These are phyloP conservation scores for Phytopythium chamaehyphon DNA, from an alignment of 352 stramenopile species.

Conservation along the genomic window DNA sequence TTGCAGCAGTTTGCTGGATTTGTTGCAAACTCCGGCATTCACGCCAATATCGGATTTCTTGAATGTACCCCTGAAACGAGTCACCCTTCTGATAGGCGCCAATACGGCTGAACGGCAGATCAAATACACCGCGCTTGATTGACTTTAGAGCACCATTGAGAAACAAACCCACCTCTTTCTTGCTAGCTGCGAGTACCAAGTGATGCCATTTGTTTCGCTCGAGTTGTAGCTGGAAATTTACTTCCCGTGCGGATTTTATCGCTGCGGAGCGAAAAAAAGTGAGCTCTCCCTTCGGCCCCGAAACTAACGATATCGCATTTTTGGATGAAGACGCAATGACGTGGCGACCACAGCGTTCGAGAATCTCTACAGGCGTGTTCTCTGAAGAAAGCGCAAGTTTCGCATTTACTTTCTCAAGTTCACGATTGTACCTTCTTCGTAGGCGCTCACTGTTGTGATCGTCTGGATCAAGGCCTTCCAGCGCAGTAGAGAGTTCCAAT, in stretches of 20 bases:
- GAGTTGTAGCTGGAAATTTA: conserved; percentile 41
- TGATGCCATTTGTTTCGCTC: conserved; percentile 56
- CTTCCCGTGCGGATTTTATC: conserved; percentile 28
- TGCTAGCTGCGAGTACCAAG: conserved; percentile 43
- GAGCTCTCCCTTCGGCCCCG: conserved; percentile 25
- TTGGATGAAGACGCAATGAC: conserved; percentile 51
- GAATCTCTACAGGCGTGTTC: conserved; percentile 39
- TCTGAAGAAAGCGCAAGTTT: conserved; percentile 51
- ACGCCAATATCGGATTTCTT: conserved; percentile 71
- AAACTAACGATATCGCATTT: conserved; percentile 48
- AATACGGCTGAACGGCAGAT: conserved; percentile 46
- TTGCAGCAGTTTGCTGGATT: conserved; percentile 23
- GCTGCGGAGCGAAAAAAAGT: conserved; percentile 30
- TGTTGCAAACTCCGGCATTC: conserved; percentile 32
- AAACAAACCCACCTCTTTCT: conserved; percentile 44
- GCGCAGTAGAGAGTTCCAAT: conserved; percentile 25
- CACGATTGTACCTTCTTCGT: conserved; percentile 44
- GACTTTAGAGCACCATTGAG: conserved; percentile 39
- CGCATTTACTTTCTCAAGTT: conserved; percentile 51
- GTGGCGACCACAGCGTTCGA: conserved; percentile 51
- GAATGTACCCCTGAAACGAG: conserved; percentile 58
- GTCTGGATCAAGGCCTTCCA: conserved; percentile 18
- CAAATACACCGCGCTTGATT: conserved; percentile 44
- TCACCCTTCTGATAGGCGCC: conserved; percentile 31
- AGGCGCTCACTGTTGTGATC: conserved; percentile 27